phyloP scores from a whole-genome alignment of 805 yeast genomes.

The Pichia heedii region DNA sequence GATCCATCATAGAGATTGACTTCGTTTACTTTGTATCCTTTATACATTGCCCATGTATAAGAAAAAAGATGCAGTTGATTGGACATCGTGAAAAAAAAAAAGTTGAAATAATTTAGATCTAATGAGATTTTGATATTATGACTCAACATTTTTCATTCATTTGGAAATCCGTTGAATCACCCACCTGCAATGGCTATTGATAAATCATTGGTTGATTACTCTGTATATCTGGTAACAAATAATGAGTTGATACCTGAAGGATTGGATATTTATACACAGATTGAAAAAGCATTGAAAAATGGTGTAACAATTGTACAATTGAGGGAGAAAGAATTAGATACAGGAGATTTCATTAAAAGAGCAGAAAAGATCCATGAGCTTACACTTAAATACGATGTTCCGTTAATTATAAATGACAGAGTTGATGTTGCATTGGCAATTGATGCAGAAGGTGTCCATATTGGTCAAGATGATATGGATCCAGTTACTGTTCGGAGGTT shows the following conservation, averaged over 20 bases:
- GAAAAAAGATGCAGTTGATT: too few relatives aligned
- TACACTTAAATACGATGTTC: conserved; percentile 53
- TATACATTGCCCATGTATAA: too few relatives aligned
- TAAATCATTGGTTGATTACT: conserved; percentile 34
- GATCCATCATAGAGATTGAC: not conserved
- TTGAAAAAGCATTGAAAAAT: conserved; percentile 49
- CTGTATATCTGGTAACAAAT: conserved; percentile 74
- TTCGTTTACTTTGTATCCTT: not conserved
- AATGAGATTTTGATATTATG: too few relatives aligned
- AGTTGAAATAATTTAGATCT: too few relatives aligned
- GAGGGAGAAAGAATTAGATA: conserved; percentile 67
- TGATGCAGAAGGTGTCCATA: conserved; percentile 76
- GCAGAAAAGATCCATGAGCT: conserved; percentile 55
- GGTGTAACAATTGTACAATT: conserved; percentile 81
- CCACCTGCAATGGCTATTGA: not conserved
- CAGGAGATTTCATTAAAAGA: conserved; percentile 53
- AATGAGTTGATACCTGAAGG: conserved; percentile 62
- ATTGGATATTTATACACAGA: conserved; percentile 48
- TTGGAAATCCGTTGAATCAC: not conserved
- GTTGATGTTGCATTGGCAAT: conserved; percentile 84
- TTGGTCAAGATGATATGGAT: conserved; percentile 86
- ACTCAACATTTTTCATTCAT: too few relatives aligned
- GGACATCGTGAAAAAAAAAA: too few relatives aligned
- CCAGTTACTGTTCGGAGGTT: conserved; percentile 47
- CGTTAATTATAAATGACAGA: conserved; percentile 78